Evolutionary conservation across 108 stramenopile species (phyloP).

Genomic region (Nannochloropsis gaditana): DNA sequence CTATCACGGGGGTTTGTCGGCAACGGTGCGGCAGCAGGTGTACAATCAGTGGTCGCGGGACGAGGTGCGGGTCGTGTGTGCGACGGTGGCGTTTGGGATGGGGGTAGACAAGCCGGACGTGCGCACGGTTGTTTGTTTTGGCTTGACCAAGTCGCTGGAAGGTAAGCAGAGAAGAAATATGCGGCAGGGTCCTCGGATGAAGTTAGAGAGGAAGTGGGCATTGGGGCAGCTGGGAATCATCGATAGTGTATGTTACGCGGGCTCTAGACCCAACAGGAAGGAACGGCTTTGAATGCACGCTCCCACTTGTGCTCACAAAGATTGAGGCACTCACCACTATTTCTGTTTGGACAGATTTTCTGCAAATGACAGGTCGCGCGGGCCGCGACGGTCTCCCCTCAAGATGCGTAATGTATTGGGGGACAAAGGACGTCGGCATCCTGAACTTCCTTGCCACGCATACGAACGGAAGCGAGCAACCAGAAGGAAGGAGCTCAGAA

Average conservation of each 20-base stretch:
- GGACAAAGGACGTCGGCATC: constrained; percentile 60
- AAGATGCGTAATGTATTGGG: constrained; percentile 62
- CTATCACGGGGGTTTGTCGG: constrained; percentile 91
- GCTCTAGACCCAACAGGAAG: too few species aligned
- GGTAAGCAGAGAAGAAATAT: constrained; percentile 65
- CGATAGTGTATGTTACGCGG: too few species aligned
- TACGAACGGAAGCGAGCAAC: constrained; percentile 1
- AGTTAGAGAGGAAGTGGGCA: neutral
- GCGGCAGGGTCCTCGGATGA: neutral
- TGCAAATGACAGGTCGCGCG: constrained; percentile 90
- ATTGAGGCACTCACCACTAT: too few species aligned
- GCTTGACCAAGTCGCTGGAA: constrained; percentile 81
- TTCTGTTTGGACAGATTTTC: neutral
- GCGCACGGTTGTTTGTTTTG: constrained; percentile 76
- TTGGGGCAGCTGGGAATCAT: too few species aligned
- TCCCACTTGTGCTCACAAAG: too few species aligned
- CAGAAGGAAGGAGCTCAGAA: neutral
- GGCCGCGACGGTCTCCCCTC: constrained; percentile 81
- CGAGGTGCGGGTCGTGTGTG: constrained; percentile 81
- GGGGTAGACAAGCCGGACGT: constrained; percentile 91
- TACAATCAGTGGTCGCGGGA: constrained; percentile 82
- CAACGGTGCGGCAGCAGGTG: constrained; percentile 48
- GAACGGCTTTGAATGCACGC: too few species aligned
- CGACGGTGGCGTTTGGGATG: constrained; percentile 91
- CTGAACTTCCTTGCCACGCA: neutral